These are phyloP conservation scores for Tillandsia leiboldiana DNA, from an alignment of 176 grass and related monocot genomes.

Conservation along the genomic window DNA sequence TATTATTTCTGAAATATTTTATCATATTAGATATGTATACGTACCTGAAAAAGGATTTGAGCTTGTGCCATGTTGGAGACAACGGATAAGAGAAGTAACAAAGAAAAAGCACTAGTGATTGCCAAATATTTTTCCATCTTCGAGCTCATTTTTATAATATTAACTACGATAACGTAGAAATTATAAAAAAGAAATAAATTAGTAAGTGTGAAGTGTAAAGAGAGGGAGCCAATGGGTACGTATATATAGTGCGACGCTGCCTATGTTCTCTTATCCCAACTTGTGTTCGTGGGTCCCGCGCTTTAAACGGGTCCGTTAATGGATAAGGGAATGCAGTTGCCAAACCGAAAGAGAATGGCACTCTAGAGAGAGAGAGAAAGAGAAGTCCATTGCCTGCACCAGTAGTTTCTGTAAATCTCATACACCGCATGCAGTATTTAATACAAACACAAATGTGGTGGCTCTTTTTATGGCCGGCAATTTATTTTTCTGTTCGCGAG, in stretches of 20 bases:
- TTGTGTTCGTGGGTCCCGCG: background rate
- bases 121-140: constrained; percentile 8
- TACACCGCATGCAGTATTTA: too few relatives aligned
- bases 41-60: constrained; percentile 35
- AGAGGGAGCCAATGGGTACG: background rate
- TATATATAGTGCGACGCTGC: constrained; percentile 5
- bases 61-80: constrained; percentile 7
- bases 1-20: too few relatives aligned
- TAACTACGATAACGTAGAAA: background rate
- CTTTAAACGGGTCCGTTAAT: background rate
- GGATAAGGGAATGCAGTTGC: constrained; percentile 21
- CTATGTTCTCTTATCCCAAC: constrained; percentile 8
- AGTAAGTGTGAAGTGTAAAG: background rate
- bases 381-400: too few relatives aligned
- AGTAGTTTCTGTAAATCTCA: too few relatives aligned
- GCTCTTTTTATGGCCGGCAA: too few relatives aligned
- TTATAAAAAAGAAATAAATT: background rate
- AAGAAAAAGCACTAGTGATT: background rate
- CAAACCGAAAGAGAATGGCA: constrained; percentile 11
- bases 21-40: background rate
- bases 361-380: background rate
- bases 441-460: too few relatives aligned
- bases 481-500: too few relatives aligned
- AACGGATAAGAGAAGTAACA: background rate
- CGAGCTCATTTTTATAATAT: background rate